phyloP scores from a whole-genome alignment of 176 grass and related monocot genomes.

The Juncus effusus region DNA sequence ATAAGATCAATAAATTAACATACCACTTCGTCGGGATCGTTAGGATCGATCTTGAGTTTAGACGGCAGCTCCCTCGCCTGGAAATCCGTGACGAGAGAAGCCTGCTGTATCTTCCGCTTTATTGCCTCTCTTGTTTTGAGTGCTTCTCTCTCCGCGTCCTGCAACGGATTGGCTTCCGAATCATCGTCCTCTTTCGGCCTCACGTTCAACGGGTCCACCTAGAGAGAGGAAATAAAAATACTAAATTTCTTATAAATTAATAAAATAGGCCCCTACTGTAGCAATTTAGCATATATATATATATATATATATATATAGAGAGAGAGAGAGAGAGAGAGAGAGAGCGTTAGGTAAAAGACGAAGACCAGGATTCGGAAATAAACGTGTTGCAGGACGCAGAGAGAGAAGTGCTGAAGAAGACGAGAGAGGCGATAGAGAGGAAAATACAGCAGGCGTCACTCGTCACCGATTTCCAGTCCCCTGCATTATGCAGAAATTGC shows the following conservation, averaged over 20 bases:
- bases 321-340: too few relatives aligned
- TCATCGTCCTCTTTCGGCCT: conserved; percentile 58
- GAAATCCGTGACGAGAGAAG: conserved; percentile 64
- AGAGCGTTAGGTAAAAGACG: too few relatives aligned
- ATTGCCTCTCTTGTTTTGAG: conserved; percentile 79
- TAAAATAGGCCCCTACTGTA: neutral
- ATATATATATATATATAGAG: too few relatives aligned
- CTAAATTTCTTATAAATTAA: neutral
- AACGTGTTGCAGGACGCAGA: too few relatives aligned
- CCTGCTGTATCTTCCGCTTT: conserved; percentile 94
- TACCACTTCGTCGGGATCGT: conserved; percentile 90
- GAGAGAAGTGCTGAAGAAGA: conserved; percentile 9
- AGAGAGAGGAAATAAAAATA: conserved; percentile 1
- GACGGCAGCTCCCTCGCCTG: conserved; percentile 64
- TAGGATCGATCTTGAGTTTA: conserved; percentile 90
- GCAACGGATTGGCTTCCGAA: conserved; percentile 59
- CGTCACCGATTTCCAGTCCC: neutral
- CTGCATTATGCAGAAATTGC: too few relatives aligned
- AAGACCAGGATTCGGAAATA: conserved; percentile 7
- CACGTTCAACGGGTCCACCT: conserved; percentile 89
- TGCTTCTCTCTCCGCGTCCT: conserved; percentile 83
- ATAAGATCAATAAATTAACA: neutral
- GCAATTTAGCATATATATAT: too few relatives aligned
- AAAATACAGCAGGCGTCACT: neutral
- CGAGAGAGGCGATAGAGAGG: too few relatives aligned